A percentile compares a stretch with the other conserved stretches of the same genome.
Evolutionary conservation across 2,329 filamentous ascomycete genomes (phyloP).

Genomic region (Monosporascus ibericus): DNA sequence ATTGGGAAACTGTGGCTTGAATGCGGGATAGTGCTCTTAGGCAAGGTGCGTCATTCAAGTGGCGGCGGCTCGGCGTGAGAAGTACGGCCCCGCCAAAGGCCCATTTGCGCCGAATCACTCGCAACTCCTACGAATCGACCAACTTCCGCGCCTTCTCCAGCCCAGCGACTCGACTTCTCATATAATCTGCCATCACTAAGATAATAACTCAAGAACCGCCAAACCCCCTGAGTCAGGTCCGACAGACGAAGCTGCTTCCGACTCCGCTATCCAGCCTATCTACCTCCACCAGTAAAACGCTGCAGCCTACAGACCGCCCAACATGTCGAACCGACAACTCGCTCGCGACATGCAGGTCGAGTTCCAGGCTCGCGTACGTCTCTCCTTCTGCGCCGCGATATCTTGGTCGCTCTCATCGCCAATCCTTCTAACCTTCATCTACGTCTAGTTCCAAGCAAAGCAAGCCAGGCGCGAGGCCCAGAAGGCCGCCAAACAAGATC

Average conservation of each 20-base stretch:
- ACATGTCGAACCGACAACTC: constrained; percentile 54
- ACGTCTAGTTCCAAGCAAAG: constrained; percentile 50
- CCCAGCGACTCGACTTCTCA: too few relatives aligned
- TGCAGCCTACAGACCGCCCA: constrained; percentile 12
- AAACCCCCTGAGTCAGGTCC: background rate
- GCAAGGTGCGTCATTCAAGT: constrained; percentile 5
- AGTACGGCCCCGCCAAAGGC: background rate
- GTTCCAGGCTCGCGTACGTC: constrained; percentile 51
- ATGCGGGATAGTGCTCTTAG: background rate
- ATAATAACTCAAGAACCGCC: background rate
- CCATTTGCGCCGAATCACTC: background rate
- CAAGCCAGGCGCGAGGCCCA: constrained; percentile 55
- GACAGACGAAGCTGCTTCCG: too few relatives aligned
- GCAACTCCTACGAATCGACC: background rate
- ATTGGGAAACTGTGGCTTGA: constrained; percentile 1
- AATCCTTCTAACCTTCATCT: background rate
- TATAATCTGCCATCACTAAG: too few relatives aligned
- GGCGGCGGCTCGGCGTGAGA: background rate
- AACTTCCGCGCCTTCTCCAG: background rate
- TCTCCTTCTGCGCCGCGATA: background rate
- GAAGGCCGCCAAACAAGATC: constrained; percentile 56
- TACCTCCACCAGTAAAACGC: too few relatives aligned
- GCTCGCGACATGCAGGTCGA: constrained; percentile 57
- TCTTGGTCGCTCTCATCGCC: constrained; percentile 1
- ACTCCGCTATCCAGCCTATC: too few relatives aligned